Base-by-base conservation (phyloP, 2,329 filamentous ascomycete species). In the Cytospora chrysosperma region DNA sequence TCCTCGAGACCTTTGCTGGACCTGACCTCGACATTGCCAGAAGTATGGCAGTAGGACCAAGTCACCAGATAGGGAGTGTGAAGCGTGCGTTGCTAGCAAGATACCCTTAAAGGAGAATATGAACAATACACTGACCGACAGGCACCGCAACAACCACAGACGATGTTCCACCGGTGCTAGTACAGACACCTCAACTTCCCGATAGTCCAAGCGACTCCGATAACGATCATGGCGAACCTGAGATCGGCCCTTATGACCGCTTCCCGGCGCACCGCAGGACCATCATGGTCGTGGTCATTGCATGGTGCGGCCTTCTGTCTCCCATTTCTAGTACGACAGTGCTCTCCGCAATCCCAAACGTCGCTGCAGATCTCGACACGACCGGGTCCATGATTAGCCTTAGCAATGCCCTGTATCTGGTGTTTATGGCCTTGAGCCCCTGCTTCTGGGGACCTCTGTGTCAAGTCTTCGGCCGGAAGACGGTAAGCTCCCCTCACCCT, bases 371-470 rank as follows among this genome's bases (percentile, higher is more conserved):
- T 7, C 54, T 58, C 15, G 21, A 58, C 17, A 62, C 60, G 8
- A 62, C 60, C 4, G 60, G 60, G 9, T 62, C 60, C 19, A 62
- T 62, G 60, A 54, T 62, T 32, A 62, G 60, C 26, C 32, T 62
- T n/a, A 62, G 60, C 49, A 62, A 62, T 27, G 60, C 60, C 12
- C 30, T 89, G n/a, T 92, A 91, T 69, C 82, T 92, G 78, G 74
- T 88, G 5, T 87, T 88, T 69, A 93, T 93, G 89, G 90, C 88
- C 0, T 62, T 91, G 5, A 85, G 82, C 17, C 86, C 89, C 1
- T 82, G 87, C 12, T 82, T 93, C 60, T 93, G 88, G 83, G 89
- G 90, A 0, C 90, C 90, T 0, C 77, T 91, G 64, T 90, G 88
- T 67, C 85, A 88, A 67, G 81, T 88, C 0, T 87, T 85, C 69